Evolutionary conservation across 306 rosid genomes (phyloP).

Genomic region (Myrica gale): DNA sequence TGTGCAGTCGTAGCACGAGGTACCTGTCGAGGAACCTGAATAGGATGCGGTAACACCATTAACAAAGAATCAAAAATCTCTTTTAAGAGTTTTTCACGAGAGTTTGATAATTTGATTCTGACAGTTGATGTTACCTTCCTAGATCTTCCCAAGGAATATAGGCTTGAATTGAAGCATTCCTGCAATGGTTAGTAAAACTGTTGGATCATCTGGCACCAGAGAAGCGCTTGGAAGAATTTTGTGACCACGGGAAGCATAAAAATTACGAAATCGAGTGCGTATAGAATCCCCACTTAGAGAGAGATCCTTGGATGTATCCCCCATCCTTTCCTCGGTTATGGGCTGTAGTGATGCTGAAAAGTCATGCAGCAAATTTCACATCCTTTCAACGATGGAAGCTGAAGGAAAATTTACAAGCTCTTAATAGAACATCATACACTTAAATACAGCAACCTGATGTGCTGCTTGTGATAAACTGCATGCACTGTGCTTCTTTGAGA

Average conservation of each 20-base stretch:
- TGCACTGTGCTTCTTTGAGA: slow-evolving; percentile 17
- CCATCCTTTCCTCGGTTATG: slow-evolving; percentile 36
- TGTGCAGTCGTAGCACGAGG: slow-evolving; percentile 85
- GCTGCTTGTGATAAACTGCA: slow-evolving; percentile 37
- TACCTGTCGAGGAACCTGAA: slow-evolving; percentile 63
- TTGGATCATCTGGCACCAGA: slow-evolving; percentile 89
- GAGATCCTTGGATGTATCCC: slow-evolving; percentile 37
- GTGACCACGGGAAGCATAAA: slow-evolving; percentile 84
- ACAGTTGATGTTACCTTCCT: background rate
- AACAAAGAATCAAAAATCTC: background rate
- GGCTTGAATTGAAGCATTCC: slow-evolving; percentile 99
- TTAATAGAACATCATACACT: slow-evolving; percentile 22
- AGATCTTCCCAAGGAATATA: slow-evolving; percentile 73
- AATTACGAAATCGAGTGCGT: slow-evolving; percentile 57
- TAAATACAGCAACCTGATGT: slow-evolving; percentile 43
- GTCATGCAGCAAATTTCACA: slow-evolving; percentile 25
- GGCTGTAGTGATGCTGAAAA: slow-evolving; percentile 60
- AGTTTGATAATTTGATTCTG: background rate
- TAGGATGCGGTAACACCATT: slow-evolving; percentile 10
- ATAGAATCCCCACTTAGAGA: slow-evolving; percentile 70
- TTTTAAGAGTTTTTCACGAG: background rate
- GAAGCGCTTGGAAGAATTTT: slow-evolving; percentile 86
- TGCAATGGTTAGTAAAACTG: slow-evolving; percentile 89
- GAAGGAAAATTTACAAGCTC: slow-evolving; percentile 5
- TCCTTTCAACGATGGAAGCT: slow-evolving; percentile 14